Base-by-base conservation (phyloP, 495 filamentous ascomycete species). In the Neurospora sp. region DNA sequence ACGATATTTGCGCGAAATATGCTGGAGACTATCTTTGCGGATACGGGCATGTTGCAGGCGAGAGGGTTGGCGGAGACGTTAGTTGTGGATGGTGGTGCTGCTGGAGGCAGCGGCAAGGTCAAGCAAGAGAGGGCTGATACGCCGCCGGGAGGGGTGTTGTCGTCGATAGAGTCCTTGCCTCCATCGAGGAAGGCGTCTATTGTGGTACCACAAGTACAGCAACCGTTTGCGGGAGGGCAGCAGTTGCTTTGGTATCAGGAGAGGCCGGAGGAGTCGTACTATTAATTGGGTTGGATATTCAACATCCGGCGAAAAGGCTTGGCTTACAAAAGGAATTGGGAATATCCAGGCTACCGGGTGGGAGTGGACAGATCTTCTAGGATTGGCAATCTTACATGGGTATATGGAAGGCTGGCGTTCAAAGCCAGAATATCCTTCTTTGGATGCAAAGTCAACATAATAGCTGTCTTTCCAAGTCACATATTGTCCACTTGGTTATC, bases 11-110 rank as follows among this genome's bases (percentile, higher is more conserved):
- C 83, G 2, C 42, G 81, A 41, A 77, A 74, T 39, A 79, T 80
- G 16, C 42, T 86, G 49, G 80, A 82, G 20, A 82, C 82, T 11
- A 76, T 86, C 12, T 86, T 81, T 79, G 77, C 77, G 72, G 78
- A 83, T 42, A 83, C 83, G 76, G 85, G 85, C n/a, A 86, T 86
- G 82, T 78, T 80, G 16, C 85, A 84, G 70, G 84, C 84, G 0
- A 73, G 77, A 49, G 66, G 79, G 46, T 54, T 85, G 31, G 79
- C 79, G 9, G 82, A 82, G 38, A 70, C 81, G 8, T 79, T 86
- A 70, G 76, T 75, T 54, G 76, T 69, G 46, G 18, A 71, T 49
- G 71, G 49, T 11, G 49, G 49, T 18, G 38, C 38, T 39, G n/a
- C 38, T 39, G n/a, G 42, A 69, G 16, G 69, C 3, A 35, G 20